Base-by-base conservation (phyloP, 139 green algal genomes). In the Zygnema circumcarinatum region DNA sequence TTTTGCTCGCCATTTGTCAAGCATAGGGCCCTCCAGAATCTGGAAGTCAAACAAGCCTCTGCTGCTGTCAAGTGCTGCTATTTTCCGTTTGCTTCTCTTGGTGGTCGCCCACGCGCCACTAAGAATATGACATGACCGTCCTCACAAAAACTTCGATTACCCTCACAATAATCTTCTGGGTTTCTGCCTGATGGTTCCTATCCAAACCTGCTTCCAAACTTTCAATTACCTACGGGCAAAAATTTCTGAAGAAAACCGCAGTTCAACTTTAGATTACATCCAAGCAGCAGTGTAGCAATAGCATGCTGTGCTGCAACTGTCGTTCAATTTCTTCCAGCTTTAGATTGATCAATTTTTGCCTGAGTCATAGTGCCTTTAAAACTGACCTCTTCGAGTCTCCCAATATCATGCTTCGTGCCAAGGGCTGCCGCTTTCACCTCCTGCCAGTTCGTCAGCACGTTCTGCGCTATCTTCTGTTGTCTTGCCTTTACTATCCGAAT, bases 21-120 rank as follows among this genome's bases (percentile, higher is more conserved):
- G 88, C 88, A 92, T 92, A 0, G 76, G 79, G 3, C 88, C 88
- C 0, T 81, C 88, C 87, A 92, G 54, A 0, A 92, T 67, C 67
- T 92, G 29, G 31, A 78, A 52, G 16, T 78, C 69, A 78, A 20
- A 33, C 16, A n/a, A n/a, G n/a, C n/a, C n/a, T n/a, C n/a, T n/a
- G n/a, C n/a, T n/a, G n/a, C n/a, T n/a, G n/a, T 31, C 25, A 29
- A 72, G 25, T 31, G 25, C 56, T 29, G 25, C 56, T 72, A 25
- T 72, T 29, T 72, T 29, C 29, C 56, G 25, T 29, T 72, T 29
- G 25, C 56, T 72, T 29, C 29, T 29, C 29, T 29, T 72, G 25
- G 25, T 29, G 25, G 25, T 72, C 56, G 25, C 56, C 29, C 56
- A 31, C 56, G 25, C 56, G 25, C 29, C 56, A 31, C 56, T 72